Conservation (phyloP, 2,329 filamentous ascomycete species). For the Parascedosporium putredinis region DNA sequence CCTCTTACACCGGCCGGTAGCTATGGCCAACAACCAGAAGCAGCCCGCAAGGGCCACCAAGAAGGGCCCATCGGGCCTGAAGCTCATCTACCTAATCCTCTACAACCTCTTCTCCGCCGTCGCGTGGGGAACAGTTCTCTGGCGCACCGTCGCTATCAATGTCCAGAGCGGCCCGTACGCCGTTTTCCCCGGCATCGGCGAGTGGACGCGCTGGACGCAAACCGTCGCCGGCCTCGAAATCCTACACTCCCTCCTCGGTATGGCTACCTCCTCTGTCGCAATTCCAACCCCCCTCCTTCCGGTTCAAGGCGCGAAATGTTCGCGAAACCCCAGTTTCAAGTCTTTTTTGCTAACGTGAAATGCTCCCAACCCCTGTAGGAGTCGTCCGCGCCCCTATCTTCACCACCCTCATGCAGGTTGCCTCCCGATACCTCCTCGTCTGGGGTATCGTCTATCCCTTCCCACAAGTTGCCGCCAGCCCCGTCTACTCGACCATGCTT, state of each 20-base stretch:
- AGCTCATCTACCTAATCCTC: slow-evolving; percentile 55
- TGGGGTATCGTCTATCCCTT: slow-evolving; percentile 75
- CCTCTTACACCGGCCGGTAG: slow-evolving; percentile 16
- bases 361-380: slow-evolving; percentile 34
- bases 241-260: slow-evolving; percentile 68
- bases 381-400: slow-evolving; percentile 75
- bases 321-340: not conserved
- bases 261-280: slow-evolving; percentile 17
- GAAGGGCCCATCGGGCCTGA: not conserved
- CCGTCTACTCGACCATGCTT: slow-evolving; percentile 68
- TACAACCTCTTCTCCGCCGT: slow-evolving; percentile 75
- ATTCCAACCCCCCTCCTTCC: too few species aligned
- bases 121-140: slow-evolving; percentile 70
- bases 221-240: slow-evolving; percentile 76
- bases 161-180: slow-evolving; percentile 43
- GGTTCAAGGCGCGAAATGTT: too few species aligned
- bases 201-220: slow-evolving; percentile 71
- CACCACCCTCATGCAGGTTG: slow-evolving; percentile 85
- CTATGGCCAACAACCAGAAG: slow-evolving; percentile 9
- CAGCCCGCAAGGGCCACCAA: not conserved
- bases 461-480: slow-evolving; percentile 50
- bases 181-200: slow-evolving; percentile 52
- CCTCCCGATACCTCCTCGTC: slow-evolving; percentile 76
- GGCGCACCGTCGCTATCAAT: slow-evolving; percentile 50
- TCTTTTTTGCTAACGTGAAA: not conserved